Evolutionary conservation across 495 filamentous ascomycete genomes (phyloP), one percentile per base, ranked within the genome.

Genomic region (Penicillium odoratum): DNA sequence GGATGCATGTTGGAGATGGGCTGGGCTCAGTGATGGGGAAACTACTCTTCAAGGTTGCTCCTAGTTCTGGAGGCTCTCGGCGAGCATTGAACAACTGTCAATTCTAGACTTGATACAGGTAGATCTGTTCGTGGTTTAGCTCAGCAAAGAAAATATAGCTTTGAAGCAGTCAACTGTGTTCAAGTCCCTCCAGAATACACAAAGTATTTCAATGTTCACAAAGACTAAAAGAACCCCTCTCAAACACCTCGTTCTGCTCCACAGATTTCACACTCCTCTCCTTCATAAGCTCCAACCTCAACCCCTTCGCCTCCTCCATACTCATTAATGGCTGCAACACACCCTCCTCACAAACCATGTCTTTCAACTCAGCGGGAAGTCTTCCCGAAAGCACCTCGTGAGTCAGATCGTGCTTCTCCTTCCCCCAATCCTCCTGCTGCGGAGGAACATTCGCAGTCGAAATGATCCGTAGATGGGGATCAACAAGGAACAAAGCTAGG

Each of bases 391-490:
- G 45, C 7, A 50, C 9, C 15, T n/a, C n/a, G 28, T 45, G 11
- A 30, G 16, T 26, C 48, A 47, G 30, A 11, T 52, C 16, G 7
- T 34, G 10, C 28, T 51, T 53, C 30, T 69, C 66, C 9, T 56
- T 49, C 53, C 71, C 69, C 69, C 79, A 81, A 5, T 71, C 60
- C 10, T 75, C 58, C 33, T 75, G 63, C 53, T 80, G 83, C 5
- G 83, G 83, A 2, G 84, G 83, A 0, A 87, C 78, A 59, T 83
- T 81, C 2, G 78, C 77, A 2, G 84, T 81, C 0, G 74, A 79
- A 13, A 83, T 75, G 51, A 88, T 73, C 2, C 75, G 74, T 13
- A 61, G 55, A 42, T 74, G 51, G 0, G 84, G 84, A 62, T 86
- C 82, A 3, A 88, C 76, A 4, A 88, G 70, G 64, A 79, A 86